A percentile compares a stretch with the other conserved stretches of the same genome.
These are phyloP conservation scores for Tolypocladium amazonense DNA, from an alignment of 2,329 filamentous ascomycete species.

Conservation along the genomic window DNA sequence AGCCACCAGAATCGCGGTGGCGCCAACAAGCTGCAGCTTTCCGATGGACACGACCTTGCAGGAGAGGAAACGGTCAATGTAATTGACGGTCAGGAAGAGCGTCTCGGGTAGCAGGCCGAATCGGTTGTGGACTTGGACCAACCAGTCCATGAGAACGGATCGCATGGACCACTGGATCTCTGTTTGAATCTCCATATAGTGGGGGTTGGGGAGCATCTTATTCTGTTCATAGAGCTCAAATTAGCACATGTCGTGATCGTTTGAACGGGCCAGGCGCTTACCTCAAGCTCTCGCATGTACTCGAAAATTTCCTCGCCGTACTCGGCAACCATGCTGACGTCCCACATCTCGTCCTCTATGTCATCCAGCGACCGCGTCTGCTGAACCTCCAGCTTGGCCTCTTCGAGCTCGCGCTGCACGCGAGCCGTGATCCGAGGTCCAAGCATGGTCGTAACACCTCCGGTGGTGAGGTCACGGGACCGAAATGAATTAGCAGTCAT, in stretches of 20 bases:
- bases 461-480: conserved; percentile 52
- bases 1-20: conserved; percentile 89
- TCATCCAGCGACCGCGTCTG: conserved; percentile 61
- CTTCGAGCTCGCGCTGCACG: conserved; percentile 61
- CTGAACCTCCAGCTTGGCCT: conserved; percentile 55
- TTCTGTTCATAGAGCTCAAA: conserved; percentile 32
- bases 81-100: conserved; percentile 89
- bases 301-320: conserved; percentile 93
- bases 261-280: conserved; percentile 27
- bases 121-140: conserved; percentile 88
- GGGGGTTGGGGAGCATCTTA: conserved; percentile 73
- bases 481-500: conserved; percentile 66
- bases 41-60: conserved; percentile 89
- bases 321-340: conserved; percentile 95
- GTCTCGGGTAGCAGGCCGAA: conserved; percentile 91
- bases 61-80: conserved; percentile 92
- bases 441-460: conserved; percentile 46
- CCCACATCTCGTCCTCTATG: conserved; percentile 79
- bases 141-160: conserved; percentile 93
- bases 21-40: conserved; percentile 91
- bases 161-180: conserved; percentile 99
- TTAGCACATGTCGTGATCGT: conserved; percentile 8
- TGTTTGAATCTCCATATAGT: conserved; percentile 96
- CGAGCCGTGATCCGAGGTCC: conserved; percentile 63
- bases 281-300: conserved; percentile 86